Base-by-base conservation (phyloP, 2,329 filamentous ascomycete species). In the Verticillium klebahnii region DNA sequence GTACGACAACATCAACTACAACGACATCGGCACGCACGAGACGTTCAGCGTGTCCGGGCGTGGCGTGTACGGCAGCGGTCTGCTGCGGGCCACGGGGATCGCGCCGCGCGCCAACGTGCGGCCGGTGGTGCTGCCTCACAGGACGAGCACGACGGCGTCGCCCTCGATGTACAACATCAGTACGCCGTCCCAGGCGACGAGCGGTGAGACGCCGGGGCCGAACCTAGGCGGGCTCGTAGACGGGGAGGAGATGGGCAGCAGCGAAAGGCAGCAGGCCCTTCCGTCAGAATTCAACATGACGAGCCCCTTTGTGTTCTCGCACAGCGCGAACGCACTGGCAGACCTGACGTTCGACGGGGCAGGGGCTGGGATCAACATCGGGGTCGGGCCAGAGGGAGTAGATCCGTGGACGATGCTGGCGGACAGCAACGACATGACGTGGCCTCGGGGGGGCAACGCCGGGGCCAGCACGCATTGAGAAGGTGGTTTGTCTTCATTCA, bases 341-440 rank as follows among this genome's bases (percentile, higher is more conserved):
- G 45, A 25, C 17, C 11, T 50, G 19, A n/a, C n/a, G n/a, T 23
- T 50, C 9, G 45, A 23, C 19, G 45, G 17, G 12, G 19, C 45
- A 3, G 45, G n/a, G n/a, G 45, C 45, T 50, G 23, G 63, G 62
- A 5, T 29, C 4, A 29, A 29, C 29, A 57, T 56, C 19, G 63
- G 54, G 8, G 58, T 64, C 6, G 45, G 45, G 9, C 45, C 45
- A n/a, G 23, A 19, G n/a, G 45, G n/a, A 6, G 19, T 50, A 9
- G 59, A 64, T 19, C 63, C 63, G 54, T 64, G 63, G 61, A 58
- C 56, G 8, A 56, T 61, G 59, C n/a, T 64, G 45, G 62, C 57
- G 9, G 60, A 40, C 14, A 55, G 59, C 59, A 52, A 60, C 12
- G 61, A 64, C 8, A 45, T 63, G 59, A 56, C 23, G 9, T 64